phyloP scores from a whole-genome alignment of 2,329 filamentous ascomycete genomes.

The Cladosporium sp. region DNA sequence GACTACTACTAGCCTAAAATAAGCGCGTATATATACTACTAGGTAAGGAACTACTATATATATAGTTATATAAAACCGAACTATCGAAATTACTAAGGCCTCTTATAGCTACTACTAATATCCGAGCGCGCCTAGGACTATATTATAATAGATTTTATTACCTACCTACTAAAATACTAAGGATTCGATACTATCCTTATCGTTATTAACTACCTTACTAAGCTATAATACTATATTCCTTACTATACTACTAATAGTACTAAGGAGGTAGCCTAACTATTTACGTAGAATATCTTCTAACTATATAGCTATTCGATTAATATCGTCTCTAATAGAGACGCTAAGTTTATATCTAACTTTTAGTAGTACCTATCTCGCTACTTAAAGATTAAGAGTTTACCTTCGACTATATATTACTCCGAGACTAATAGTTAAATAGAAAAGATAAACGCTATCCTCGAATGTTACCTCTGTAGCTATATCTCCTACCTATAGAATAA shows the following conservation, averaged over 20 bases:
- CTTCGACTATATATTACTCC: background rate
- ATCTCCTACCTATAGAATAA: no score
- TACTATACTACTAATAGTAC: background rate
- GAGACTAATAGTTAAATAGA: no score
- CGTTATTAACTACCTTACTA: background rate
- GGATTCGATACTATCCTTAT: background rate
- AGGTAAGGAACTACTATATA: no score
- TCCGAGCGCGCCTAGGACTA: background rate
- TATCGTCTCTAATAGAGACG: no score
- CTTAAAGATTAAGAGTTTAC: background rate
- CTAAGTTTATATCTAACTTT: background rate
- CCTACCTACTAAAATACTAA: background rate
- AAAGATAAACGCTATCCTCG: no score
- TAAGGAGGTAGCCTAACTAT: background rate
- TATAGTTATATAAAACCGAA: no score
- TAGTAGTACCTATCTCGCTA: background rate
- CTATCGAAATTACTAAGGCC: no score
- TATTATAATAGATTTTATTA: background rate
- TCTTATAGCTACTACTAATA: background rate
- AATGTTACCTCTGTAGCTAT: no score
- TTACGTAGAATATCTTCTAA: background rate
- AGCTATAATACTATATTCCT: background rate
- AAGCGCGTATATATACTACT: no score
- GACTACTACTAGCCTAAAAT: no score
- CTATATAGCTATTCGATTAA: background rate